phyloP scores from a whole-genome alignment of 2,329 filamentous ascomycete genomes.

The Talaromyces sp. region DNA sequence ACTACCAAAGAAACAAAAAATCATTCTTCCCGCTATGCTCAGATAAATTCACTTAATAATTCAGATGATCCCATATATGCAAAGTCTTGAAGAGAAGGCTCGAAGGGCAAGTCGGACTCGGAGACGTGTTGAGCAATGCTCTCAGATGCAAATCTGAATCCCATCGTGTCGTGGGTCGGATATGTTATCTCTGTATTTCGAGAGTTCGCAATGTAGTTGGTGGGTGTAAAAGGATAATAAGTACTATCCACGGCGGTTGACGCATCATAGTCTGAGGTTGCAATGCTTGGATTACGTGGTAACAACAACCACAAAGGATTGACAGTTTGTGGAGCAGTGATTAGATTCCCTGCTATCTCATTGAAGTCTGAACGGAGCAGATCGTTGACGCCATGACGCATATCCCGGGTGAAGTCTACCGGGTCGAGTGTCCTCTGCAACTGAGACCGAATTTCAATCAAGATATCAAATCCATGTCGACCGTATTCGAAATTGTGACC shows the following conservation, averaged over 20 bases:
- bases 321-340: not conserved
- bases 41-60: not conserved
- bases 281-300: too few relatives aligned
- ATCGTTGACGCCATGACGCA: not conserved
- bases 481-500: not conserved
- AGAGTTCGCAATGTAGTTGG: too few relatives aligned
- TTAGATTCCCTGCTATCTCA: not conserved
- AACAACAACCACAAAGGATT: too few relatives aligned
- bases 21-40: not conserved
- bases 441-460: too few relatives aligned
- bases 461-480: conserved; percentile 4
- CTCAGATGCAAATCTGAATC: too few relatives aligned
- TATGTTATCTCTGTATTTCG: not conserved
- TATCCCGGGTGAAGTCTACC: not conserved
- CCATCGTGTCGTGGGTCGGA: too few relatives aligned
- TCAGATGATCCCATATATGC: not conserved
- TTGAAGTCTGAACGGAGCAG: conserved; percentile 15
- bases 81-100: not conserved
- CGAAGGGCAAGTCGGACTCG: not conserved
- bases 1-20: not conserved
- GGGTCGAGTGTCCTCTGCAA: not conserved
- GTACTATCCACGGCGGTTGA: not conserved
- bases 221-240: too few relatives aligned
- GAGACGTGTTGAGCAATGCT: too few relatives aligned
- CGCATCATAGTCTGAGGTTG: not conserved